phyloP scores from a whole-genome alignment of 345 rosid species.

The Dipteronia dyeriana region DNA sequence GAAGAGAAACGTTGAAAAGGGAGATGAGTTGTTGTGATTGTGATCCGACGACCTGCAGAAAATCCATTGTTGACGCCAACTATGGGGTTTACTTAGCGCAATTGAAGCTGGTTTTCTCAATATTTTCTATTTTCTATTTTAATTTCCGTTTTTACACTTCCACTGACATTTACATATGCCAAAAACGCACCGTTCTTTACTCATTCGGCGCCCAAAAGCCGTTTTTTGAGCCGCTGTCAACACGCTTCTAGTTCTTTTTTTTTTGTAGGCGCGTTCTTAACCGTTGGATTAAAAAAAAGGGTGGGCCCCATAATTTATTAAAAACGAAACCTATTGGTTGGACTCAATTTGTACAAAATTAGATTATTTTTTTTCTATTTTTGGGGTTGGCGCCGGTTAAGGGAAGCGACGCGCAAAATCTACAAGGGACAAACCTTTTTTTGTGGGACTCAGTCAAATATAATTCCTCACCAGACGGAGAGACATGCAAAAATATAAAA shows the following conservation, averaged over 20 bases:
- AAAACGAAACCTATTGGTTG: slow-evolving; percentile 9
- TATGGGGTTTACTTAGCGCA: slow-evolving; percentile 24
- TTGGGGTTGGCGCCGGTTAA: slow-evolving; percentile 16
- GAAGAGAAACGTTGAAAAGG: slow-evolving; percentile 17
- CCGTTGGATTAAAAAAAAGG: slow-evolving; percentile 22
- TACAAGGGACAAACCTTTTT: not conserved
- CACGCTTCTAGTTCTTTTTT: not conserved
- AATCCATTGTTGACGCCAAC: slow-evolving; percentile 40
- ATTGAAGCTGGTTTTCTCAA: slow-evolving; percentile 37
- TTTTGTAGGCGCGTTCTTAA: slow-evolving; percentile 9
- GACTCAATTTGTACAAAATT: not conserved
- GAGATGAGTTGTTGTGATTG: slow-evolving; percentile 33
- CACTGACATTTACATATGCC: slow-evolving; percentile 29
- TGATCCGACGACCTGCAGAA: slow-evolving; percentile 51
- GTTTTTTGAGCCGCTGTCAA: slow-evolving; percentile 31
- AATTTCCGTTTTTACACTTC: not conserved
- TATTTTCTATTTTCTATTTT: slow-evolving; percentile 19
- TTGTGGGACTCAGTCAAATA: slow-evolving; percentile 12
- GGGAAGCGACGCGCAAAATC: slow-evolving; percentile 20
- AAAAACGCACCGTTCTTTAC: slow-evolving; percentile 29
- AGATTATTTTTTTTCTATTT: not conserved
- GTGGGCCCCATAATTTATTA: not conserved
- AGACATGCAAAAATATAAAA: slow-evolving; percentile 15
- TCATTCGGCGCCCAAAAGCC: slow-evolving; percentile 39
- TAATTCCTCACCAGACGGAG: not conserved